Evolutionary conservation across 169 alveolate genomes (phyloP).

Genomic region (Babesia bovis): DNA sequence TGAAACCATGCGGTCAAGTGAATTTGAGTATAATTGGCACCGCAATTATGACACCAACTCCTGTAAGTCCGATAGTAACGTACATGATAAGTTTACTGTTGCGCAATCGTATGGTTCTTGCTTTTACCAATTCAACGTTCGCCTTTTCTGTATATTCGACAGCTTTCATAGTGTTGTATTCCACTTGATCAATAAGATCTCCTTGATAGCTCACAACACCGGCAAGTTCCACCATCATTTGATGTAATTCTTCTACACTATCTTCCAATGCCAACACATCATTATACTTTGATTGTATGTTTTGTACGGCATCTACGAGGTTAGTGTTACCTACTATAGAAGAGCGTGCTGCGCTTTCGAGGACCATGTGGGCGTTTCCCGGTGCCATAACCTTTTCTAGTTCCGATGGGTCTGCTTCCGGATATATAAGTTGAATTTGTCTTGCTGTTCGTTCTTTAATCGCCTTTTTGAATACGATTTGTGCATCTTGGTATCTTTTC

Average conservation of each 20-base stretch:
- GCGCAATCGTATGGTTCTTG: slow-evolving; percentile 54
- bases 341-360: slow-evolving; percentile 56
- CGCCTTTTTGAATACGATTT: slow-evolving; percentile 47
- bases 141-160: slow-evolving; percentile 79
- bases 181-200: slow-evolving; percentile 82
- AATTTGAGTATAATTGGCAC: slow-evolving; percentile 52
- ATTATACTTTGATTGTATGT: slow-evolving; percentile 81
- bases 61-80: slow-evolving; percentile 57
- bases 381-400: slow-evolving; percentile 32
- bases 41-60: slow-evolving; percentile 35
- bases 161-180: slow-evolving; percentile 72
- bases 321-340: slow-evolving; percentile 48
- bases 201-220: slow-evolving; percentile 83
- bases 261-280: slow-evolving; percentile 82
- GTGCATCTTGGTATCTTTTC: slow-evolving; percentile 64
- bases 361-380: slow-evolving; percentile 29
- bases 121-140: slow-evolving; percentile 66
- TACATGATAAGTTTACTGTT: slow-evolving; percentile 65
- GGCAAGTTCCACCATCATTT: slow-evolving; percentile 83
- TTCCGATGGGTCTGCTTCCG: slow-evolving; percentile 40
- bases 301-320: slow-evolving; percentile 79
- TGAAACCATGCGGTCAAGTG: slow-evolving; percentile 6
- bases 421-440: slow-evolving; percentile 62
- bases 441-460: slow-evolving; percentile 58
- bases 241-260: slow-evolving; percentile 82